Evolutionary conservation across 2,329 filamentous ascomycete species (phyloP), one percentile per base, ranked within the genome.

Genomic region (Beauveria caledonica): DNA sequence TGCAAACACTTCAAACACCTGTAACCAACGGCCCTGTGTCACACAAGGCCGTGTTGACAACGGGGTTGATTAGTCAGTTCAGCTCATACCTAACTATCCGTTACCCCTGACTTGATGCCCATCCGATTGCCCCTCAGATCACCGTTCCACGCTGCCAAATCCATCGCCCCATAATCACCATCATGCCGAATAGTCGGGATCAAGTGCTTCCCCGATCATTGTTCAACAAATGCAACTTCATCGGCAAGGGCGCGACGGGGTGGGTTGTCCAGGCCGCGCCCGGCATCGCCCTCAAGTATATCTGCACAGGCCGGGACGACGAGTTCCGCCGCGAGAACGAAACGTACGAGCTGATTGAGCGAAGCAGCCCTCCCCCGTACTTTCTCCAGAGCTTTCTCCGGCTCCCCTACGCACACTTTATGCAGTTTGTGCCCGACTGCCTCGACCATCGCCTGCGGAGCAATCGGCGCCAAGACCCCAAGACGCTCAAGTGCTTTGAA

Each of bases 321-420:
- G 57, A 59, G 8, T 52, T 59, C 19, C 48, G 57, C 57, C 57
- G 25, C 48, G 27, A 59, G 13, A 45, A 52, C 48, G 27, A 59
- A 33, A 52, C 7, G 13, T 59, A 52, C 48, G 57, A 19, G 33
- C 46, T 58, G 21, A 51, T 58, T 17, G 46, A 51, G 56, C 56
- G 21, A 6, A 51, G 56, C 46, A n/a, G 23, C n/a, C 56, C 45
- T 13, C 46, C 46, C 10, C 55, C 56, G 11, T 27, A 27, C 25
- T 59, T 59, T 8, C 13, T 59, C n/a, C 25, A 45, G 46, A 59
- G 56, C 56, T 59, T 59, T 33, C 23, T 52, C 39, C 46, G 56
- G 19, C 48, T 59, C 21, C 56, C 56, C 11, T 6, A 52, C 15
- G 56, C 39, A 5, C 56, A 59, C 27, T 52, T 59, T 45, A 52